Conservation (phyloP, 2,329 filamentous ascomycete species). For the Paraconiothyrium brasiliense region DNA sequence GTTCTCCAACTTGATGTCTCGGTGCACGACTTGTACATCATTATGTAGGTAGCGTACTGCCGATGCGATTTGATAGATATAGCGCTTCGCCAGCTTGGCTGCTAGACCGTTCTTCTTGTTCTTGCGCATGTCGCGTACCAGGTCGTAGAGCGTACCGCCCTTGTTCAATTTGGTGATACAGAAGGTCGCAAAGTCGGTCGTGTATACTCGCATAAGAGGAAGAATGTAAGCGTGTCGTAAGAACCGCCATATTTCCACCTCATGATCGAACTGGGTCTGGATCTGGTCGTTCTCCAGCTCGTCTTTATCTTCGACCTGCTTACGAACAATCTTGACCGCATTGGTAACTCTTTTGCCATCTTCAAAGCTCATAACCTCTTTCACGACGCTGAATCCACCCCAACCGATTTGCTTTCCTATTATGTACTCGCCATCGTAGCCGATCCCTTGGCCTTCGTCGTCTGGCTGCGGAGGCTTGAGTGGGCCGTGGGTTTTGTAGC, state of each 20-base stretch:
- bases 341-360: conserved; percentile 62
- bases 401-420: conserved; percentile 72
- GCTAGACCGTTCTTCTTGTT: conserved; percentile 57
- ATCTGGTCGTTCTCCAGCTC: conserved; percentile 71
- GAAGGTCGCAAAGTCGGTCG: conserved; percentile 73
- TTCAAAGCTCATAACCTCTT: conserved; percentile 71
- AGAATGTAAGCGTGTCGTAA: conserved; percentile 70
- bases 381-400: conserved; percentile 73
- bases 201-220: conserved; percentile 70
- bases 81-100: conserved; percentile 64
- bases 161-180: conserved; percentile 72
- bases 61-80: conserved; percentile 69
- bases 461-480: conserved; percentile 63
- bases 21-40: conserved; percentile 71
- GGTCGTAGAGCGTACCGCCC: conserved; percentile 71
- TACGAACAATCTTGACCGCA: conserved; percentile 74
- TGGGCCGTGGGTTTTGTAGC: conserved; percentile 55
- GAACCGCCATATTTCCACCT: conserved; percentile 73
- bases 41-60: conserved; percentile 74
- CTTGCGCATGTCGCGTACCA: conserved; percentile 64
- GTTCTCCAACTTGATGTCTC: conserved; percentile 76
- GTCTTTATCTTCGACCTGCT: conserved; percentile 62
- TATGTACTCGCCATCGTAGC: conserved; percentile 68
- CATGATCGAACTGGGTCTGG: conserved; percentile 74
- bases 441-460: conserved; percentile 73